Base-by-base conservation (phyloP, 2,329 filamentous ascomycete species). In the Domatiomyces globalis region DNA sequence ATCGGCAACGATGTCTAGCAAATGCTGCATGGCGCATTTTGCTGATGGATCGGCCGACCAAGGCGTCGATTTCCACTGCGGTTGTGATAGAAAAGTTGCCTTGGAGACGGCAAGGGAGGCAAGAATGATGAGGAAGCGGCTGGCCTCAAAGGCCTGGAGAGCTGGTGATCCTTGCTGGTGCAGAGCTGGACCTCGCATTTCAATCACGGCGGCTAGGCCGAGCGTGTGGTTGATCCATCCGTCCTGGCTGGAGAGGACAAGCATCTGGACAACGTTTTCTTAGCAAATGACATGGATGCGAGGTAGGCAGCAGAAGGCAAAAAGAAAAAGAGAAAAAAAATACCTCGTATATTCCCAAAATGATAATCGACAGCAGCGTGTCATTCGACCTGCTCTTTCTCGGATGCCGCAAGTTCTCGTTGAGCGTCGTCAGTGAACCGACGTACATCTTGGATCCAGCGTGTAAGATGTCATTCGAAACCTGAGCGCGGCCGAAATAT, bases 161-260 rank as follows among this genome's bases (percentile, higher is more conserved):
- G 33, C 27, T 29, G n/a, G 33, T 12, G 44, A 18, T 17, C 36
- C 36, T 17, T 43, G n/a, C 18, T 43, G 17, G 48, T 43, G 44
- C 9, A 18, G 15, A 17, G 43, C 8, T 39, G 48, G 48, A 12
- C 48, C 48, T 43, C 29, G 10, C 19, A 43, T 43, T n/a, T 49
- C 25, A 12, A 49, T 43, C 8, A 49, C 19, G 2, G 17, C 20
- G 10, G 22, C 48, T 5, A 49, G 36, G 36, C 48, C 33, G 12
- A 49, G 48, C 4, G 17, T 25, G 29, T 49, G 48, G 9, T 18
- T 44, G 36, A 49, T 44, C 48, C 48, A 49, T 17, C 48, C 48
- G 1, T 17, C 29, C 12, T 17, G 12, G 15, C 19, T 49, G 15
- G 48, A 43, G 15, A 49, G 29, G 36, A 49, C 48, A 19, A 49